Evolutionary conservation across 108 stramenopile genomes (phyloP), one percentile per base, ranked within the genome.

Genomic region (Aurantiochytrium sp.): DNA sequence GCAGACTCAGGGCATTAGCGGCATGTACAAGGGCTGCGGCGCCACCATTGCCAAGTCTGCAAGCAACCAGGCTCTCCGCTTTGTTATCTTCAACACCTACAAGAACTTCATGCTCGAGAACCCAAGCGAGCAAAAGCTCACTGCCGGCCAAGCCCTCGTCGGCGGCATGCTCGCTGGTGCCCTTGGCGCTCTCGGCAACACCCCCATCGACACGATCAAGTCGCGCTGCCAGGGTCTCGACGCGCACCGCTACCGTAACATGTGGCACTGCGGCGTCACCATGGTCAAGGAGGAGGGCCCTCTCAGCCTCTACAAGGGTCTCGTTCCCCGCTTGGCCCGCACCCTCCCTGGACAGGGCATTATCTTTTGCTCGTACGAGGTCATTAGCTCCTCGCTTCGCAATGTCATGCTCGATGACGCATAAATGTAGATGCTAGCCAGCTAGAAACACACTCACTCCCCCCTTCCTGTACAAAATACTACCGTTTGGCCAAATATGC

Each of bases 41-140:
- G 97, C 99, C 4, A 99, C 99, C 21, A 96, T 97, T 8, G 88
- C 97, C 92, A 99, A 99, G 91, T 97, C 98, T 94, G 97, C 97
- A 5, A 95, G 96, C 88, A 99, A 99, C 94, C 97, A 98, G 91
- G 98, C 97, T 19, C 90, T 98, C 58, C 96, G 99, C 5, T 99
- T 99, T 90, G 97, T 98, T 96, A 97, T 95, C 93, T 98, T 97
- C 92, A 98, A 98, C 91, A 95, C 97, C 93, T 98, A 97, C 95
- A 98, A 98, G 91, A 90, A 93, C 18, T 93, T 94, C 44, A 72
- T 98, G 92, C 94, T 96, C 16, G 97, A 55, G 49, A 57, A 55
- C 21, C 53, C 53, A 6, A 28, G 1, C n/a, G 58, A 25, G 29
- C 53, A 57, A 23, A 42, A 23, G 87, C 87, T 87, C 5, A 55